These are phyloP conservation scores for Apiotrichum brassicae DNA, from an alignment of 1,284 basidiomycete genomes.

Conservation along the genomic window DNA sequence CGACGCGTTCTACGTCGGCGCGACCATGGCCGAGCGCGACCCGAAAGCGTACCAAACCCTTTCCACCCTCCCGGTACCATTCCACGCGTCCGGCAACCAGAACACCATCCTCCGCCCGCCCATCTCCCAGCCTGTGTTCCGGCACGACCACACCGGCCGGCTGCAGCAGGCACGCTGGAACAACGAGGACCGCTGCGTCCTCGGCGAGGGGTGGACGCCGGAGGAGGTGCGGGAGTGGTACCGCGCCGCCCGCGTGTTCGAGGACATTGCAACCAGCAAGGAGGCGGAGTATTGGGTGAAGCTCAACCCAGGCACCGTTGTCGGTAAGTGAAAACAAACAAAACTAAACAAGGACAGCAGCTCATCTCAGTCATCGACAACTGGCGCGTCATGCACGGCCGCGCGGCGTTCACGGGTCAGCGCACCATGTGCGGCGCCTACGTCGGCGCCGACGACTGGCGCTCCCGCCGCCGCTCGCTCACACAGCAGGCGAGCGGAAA, in stretches of 20 bases:
- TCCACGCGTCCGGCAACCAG: slow-evolving; percentile 81
- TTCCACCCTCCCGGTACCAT: slow-evolving; percentile 62
- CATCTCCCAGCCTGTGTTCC: slow-evolving; percentile 54
- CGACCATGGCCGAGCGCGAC: slow-evolving; percentile 64
- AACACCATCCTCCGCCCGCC: slow-evolving; percentile 60
- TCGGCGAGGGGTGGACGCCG: slow-evolving; percentile 55
- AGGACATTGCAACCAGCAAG: slow-evolving; percentile 64
- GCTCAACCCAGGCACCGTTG: slow-evolving; percentile 72
- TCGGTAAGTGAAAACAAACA: slow-evolving; percentile 55
- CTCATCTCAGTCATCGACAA: slow-evolving; percentile 73
- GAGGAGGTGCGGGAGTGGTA: slow-evolving; percentile 72
- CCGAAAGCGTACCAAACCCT: slow-evolving; percentile 69
- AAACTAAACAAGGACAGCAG: not conserved
- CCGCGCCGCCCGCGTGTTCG: slow-evolving; percentile 71
- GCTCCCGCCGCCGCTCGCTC: slow-evolving; percentile 66
- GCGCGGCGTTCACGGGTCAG: slow-evolving; percentile 78
- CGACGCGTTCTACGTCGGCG: slow-evolving; percentile 89
- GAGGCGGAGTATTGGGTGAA: slow-evolving; percentile 91
- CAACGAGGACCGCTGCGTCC: slow-evolving; percentile 82
- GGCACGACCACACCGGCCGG: slow-evolving; percentile 60
- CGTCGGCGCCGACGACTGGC: slow-evolving; percentile 82
- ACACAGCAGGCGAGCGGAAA: not conserved
- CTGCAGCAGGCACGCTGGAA: slow-evolving; percentile 85
- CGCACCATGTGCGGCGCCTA: slow-evolving; percentile 95
- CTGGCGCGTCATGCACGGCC: slow-evolving; percentile 87